Conservation (phyloP, 176 grass and related monocot genomes). For the Raddia guianensis region DNA sequence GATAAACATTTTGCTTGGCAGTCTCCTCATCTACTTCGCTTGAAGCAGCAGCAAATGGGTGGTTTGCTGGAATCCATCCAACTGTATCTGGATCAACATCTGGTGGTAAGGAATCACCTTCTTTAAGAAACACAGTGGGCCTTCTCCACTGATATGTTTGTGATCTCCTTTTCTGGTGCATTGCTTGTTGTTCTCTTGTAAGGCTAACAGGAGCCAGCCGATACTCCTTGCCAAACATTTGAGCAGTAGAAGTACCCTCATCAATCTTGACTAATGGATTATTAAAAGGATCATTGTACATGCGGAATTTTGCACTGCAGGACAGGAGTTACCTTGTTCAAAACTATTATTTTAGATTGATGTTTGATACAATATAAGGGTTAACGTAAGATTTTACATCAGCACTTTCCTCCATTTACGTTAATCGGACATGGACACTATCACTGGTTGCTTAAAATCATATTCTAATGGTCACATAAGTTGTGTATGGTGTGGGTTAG, state of each 20-base stretch:
- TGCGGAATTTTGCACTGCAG: conserved; percentile 66
- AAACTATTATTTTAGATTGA: neutral
- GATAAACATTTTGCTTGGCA: conserved; percentile 83
- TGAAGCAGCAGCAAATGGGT: conserved; percentile 81
- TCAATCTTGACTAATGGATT: conserved; percentile 88
- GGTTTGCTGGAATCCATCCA: conserved; percentile 88
- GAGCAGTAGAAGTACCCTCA: conserved; percentile 59
- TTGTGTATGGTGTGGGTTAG: conserved; percentile 9
- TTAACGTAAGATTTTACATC: conserved; percentile 8
- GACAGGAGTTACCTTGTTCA: conserved; percentile 45
- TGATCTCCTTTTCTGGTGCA: conserved; percentile 90
- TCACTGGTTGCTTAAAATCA: conserved; percentile 9
- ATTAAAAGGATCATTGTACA: conserved; percentile 85
- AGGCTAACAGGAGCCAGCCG: conserved; percentile 73
- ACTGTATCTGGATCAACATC: conserved; percentile 86
- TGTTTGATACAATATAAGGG: neutral
- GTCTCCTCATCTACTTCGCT: conserved; percentile 85
- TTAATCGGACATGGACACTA: neutral
- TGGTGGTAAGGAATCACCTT: conserved; percentile 86
- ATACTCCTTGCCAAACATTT: conserved; percentile 97
- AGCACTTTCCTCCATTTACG: conserved; percentile 6
- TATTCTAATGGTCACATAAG: neutral
- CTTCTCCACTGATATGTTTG: conserved; percentile 87
- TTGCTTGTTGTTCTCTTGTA: conserved; percentile 74
- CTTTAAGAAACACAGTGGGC: conserved; percentile 92